Percentiles rank a stretch among this genome's conserved stretches.
These are phyloP conservation scores for Agrocybe pediades DNA, from an alignment of 768 basidiomycete genomes.

Conservation along the genomic window DNA sequence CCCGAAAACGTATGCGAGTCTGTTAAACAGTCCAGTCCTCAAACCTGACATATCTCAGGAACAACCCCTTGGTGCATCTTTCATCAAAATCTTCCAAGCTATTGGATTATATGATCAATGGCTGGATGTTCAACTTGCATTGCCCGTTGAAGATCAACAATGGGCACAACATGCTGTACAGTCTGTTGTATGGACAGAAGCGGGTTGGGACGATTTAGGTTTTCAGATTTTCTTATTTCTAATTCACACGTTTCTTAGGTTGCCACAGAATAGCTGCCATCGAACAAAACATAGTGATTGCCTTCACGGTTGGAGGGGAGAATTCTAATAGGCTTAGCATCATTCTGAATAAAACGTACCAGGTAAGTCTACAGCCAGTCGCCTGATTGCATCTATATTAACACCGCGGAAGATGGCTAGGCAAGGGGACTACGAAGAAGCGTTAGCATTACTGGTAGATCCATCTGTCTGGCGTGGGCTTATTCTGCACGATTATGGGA, in stretches of 20 bases:
- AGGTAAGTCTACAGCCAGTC: conserved; percentile 37
- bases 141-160: conserved; percentile 57
- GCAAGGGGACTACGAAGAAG: conserved; percentile 66
- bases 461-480: conserved; percentile 73
- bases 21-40: neutral
- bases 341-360: conserved; percentile 67
- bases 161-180: conserved; percentile 77
- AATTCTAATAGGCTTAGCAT: conserved; percentile 65
- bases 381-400: conserved; percentile 6
- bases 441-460: conserved; percentile 63
- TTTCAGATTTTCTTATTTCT: neutral
- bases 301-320: conserved; percentile 60
- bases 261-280: conserved; percentile 63
- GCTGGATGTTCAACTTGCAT: conserved; percentile 56
- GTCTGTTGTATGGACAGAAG: conserved; percentile 68
- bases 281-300: conserved; percentile 70
- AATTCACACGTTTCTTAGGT: conserved; percentile 43
- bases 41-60: conserved; percentile 49
- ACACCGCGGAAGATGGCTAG: conserved; percentile 54
- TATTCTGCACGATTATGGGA: conserved; percentile 60
- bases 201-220: conserved; percentile 58
- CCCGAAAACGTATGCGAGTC: conserved; percentile 53
- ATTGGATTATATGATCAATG: conserved; percentile 72
- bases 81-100: conserved; percentile 68
- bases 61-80: conserved; percentile 70